Conservation (phyloP, 2,329 filamentous ascomycete species). For the Stagonosporopsis vannaccii region DNA sequence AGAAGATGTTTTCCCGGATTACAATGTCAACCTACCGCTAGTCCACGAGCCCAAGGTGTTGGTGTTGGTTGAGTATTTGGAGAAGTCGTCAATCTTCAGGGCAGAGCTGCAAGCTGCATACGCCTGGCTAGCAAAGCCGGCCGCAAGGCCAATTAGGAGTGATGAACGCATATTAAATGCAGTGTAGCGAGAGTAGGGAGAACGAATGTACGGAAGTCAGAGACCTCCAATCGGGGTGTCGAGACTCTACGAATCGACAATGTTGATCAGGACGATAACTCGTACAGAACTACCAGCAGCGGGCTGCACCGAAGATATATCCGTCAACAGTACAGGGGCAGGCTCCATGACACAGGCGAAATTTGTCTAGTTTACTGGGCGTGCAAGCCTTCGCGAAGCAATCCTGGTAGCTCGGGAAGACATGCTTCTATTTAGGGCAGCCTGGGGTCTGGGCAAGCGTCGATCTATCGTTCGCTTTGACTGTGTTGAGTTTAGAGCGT, state of each 20-base stretch:
- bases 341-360: slow-evolving; percentile 32
- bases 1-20: neutral
- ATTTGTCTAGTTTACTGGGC: slow-evolving; percentile 38
- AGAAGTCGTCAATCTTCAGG: slow-evolving; percentile 51
- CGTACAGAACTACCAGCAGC: slow-evolving; percentile 21
- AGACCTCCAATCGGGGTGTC: slow-evolving; percentile 38
- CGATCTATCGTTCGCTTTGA: slow-evolving; percentile 26
- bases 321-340: slow-evolving; percentile 18
- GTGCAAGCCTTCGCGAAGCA: slow-evolving; percentile 29
- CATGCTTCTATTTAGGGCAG: slow-evolving; percentile 30
- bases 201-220: slow-evolving; percentile 51
- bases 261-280: slow-evolving; percentile 32
- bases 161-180: slow-evolving; percentile 39
- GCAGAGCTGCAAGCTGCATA: slow-evolving; percentile 47
- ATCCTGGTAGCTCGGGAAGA: slow-evolving; percentile 21
- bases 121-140: slow-evolving; percentile 37
- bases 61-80: slow-evolving; percentile 45
- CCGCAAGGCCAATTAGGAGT: slow-evolving; percentile 43
- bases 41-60: slow-evolving; percentile 48
- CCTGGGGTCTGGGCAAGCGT: slow-evolving; percentile 23
- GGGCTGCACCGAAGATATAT: slow-evolving; percentile 34
- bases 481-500: slow-evolving; percentile 13
- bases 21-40: slow-evolving; percentile 36
- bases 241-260: slow-evolving; percentile 26
- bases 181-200: slow-evolving; percentile 36